Base-by-base conservation (phyloP, 2,329 filamentous ascomycete genomes). In the Penicillium sp. region DNA sequence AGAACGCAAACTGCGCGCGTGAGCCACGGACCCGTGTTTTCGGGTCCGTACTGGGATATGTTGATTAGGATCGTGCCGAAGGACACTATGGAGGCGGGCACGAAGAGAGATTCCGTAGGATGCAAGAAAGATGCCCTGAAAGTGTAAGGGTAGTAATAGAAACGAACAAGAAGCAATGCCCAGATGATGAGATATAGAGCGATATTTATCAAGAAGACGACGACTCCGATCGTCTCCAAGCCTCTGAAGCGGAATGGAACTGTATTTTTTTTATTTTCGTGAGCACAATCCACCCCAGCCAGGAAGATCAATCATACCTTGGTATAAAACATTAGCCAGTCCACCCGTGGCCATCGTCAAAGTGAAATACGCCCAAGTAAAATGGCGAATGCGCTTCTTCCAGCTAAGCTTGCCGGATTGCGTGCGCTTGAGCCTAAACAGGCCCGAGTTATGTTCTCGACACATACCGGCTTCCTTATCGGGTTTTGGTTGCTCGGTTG, bases 331-430 rank as follows among this genome's bases (percentile, higher is more conserved):
- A 69, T 85, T 86, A 5, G 84, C 82, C 55, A 84, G 74, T 0
- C 82, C 81, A 5, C 81, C 82, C 0, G 82, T 84, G 1, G 82
- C 81, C 82, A 84, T 86, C 1, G 82, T 85, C 70, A 85, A 76
- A 14, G 88, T 90, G 65, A 91, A 93, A 80, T 86, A 93, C 0
- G 88, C 91, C 89, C 89, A 93, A 1, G 84, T 86, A 59, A 85
- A 81, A 71, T 86, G 84, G 47, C 80, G 73, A 41, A 86, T 79
- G n/a, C 84, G 73, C 59, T 83, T 75, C 58, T 75, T 79, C 74
- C 80, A 83, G 41, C 71, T 67, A 18, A 81, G 67, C 13, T 63
- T 56, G 6, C 58, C 55, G 13, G 67, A 59, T 29, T 55, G 59
- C 44, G 61, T 47, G 43, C 61, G 57, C 1, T 57, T 57, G 26